These are phyloP conservation scores for Neurospora sp. DNA, from an alignment of 2,329 filamentous ascomycete species.

Conservation along the genomic window DNA sequence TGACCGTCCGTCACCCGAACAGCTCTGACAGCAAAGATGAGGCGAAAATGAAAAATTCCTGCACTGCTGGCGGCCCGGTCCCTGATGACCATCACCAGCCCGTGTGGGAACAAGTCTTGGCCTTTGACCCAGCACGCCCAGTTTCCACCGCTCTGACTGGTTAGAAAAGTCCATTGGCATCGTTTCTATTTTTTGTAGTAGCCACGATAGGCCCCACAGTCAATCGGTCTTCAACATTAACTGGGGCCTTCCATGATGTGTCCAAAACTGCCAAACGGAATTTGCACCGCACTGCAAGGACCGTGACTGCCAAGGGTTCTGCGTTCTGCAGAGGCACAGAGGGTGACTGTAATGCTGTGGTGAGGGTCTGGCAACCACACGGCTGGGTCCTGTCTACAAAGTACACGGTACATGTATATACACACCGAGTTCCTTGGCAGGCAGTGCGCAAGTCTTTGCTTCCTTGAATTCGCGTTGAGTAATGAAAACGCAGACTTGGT, in stretches of 20 bases:
- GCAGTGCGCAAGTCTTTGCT: neutral
- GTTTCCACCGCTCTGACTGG: constrained; percentile 2
- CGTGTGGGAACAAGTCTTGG: neutral
- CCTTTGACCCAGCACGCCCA: neutral
- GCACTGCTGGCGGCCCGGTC: neutral
- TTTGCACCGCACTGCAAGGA: neutral
- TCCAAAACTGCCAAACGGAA: neutral
- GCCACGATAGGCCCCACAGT: neutral
- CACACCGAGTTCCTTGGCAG: neutral
- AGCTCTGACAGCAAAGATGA: neutral
- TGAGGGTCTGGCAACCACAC: neutral
- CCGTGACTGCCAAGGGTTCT: neutral
- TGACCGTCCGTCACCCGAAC: neutral
- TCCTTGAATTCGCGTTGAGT: constrained; percentile 1
- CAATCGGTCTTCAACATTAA: neutral
- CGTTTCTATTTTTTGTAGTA: neutral
- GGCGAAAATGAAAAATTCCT: neutral
- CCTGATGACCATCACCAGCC: neutral
- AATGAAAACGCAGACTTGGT: constrained; percentile 1
- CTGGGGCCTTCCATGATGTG: neutral
- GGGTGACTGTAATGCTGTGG: neutral
- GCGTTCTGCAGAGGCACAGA: neutral
- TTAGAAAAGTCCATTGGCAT: neutral
- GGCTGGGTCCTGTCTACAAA: neutral
- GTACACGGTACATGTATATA: neutral